phyloP scores from a whole-genome alignment of 768 basidiomycete species.

The Saitozyma podzolica region DNA sequence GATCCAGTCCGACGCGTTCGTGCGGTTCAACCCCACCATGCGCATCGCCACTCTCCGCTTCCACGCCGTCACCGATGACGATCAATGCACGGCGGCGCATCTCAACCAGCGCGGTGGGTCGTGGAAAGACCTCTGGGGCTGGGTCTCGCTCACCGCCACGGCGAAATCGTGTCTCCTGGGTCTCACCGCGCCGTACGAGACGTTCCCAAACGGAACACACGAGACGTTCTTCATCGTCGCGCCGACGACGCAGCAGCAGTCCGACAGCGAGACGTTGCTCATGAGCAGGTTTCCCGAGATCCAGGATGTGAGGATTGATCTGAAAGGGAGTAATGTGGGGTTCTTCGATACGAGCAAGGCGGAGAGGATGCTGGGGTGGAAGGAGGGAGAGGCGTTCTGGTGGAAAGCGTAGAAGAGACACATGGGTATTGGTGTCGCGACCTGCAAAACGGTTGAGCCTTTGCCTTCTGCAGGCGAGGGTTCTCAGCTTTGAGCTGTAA shows the following conservation, averaged over 20 bases:
- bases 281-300: constrained; percentile 60
- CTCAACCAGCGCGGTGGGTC: constrained; percentile 15
- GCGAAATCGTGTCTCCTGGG: constrained; percentile 68
- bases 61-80: constrained; percentile 26
- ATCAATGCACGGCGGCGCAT: constrained; percentile 53
- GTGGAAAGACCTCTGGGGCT: constrained; percentile 63
- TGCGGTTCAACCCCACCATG: constrained; percentile 63
- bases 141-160: constrained; percentile 65
- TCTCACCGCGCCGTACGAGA: constrained; percentile 54
- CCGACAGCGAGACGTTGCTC: constrained; percentile 55
- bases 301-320: constrained; percentile 44
- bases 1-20: constrained; percentile 67
- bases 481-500: too few species aligned
- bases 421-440: too few species aligned
- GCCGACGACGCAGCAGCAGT: constrained; percentile 57
- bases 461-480: too few species aligned
- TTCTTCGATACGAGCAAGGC: constrained; percentile 70
- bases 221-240: constrained; percentile 70
- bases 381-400: constrained; percentile 19
- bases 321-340: constrained; percentile 54
- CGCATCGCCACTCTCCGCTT: constrained; percentile 67
- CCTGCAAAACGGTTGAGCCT: too few species aligned
- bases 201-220: constrained; percentile 54
- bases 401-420: neutral
- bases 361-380: constrained; percentile 63